Evolutionary conservation across 345 rosid genomes (phyloP).

Genomic region (rapeseed (Brassica napus)): DNA sequence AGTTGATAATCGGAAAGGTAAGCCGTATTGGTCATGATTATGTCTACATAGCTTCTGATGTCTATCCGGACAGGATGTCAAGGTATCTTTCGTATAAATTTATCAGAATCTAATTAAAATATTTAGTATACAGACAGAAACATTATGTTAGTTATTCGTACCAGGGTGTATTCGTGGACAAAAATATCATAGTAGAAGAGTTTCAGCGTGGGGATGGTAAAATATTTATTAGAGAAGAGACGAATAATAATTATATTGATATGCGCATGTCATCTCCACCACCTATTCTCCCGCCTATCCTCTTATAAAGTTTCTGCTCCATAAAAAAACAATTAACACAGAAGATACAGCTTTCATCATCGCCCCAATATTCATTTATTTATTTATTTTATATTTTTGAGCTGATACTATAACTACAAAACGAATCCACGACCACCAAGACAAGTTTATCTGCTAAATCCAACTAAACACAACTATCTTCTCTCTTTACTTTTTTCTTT

Average conservation of each 20-base stretch:
- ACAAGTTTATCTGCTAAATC: constrained; percentile 36
- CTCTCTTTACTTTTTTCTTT: not conserved
- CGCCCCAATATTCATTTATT: not conserved
- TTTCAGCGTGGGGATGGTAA: constrained; percentile 5
- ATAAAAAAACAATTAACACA: constrained; percentile 12
- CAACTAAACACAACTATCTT: constrained; percentile 33
- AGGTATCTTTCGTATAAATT: constrained; percentile 5
- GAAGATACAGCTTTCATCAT: constrained; percentile 41
- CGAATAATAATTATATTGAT: not conserved
- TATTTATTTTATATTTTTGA: not conserved
- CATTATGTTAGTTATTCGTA: not conserved
- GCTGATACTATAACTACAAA: constrained; percentile 21
- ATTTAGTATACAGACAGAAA: not conserved
- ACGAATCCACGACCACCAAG: constrained; percentile 22
- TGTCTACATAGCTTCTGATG: not conserved
- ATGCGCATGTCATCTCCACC: constrained; percentile 46
- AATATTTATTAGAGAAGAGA: not conserved
- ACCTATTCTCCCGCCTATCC: constrained; percentile 43
- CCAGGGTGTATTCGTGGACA: constrained; percentile 7
- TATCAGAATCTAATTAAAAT: constrained; percentile 10
- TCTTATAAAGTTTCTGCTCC: constrained; percentile 36
- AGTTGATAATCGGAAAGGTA: not conserved
- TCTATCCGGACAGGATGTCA: not conserved
- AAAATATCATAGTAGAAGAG: not conserved
- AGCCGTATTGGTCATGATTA: constrained; percentile 3